These are phyloP conservation scores for Bipolaris bicolor DNA, from an alignment of 2,329 filamentous ascomycete species.

Conservation along the genomic window DNA sequence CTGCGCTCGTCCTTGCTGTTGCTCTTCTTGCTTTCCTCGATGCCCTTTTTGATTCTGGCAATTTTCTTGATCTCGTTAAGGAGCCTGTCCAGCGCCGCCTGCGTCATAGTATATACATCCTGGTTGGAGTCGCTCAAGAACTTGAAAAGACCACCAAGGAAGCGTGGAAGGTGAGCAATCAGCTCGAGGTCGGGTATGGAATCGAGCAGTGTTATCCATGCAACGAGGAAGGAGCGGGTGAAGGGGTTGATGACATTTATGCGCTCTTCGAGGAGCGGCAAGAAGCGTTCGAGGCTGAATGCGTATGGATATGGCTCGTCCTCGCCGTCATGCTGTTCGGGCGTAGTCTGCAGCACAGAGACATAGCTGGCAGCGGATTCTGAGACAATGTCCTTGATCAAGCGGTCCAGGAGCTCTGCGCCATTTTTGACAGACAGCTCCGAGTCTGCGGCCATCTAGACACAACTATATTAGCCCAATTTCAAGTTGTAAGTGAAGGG, in stretches of 20 bases:
- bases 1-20: constrained; percentile 71
- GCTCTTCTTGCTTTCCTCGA: constrained; percentile 80
- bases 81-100: constrained; percentile 86
- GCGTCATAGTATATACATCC: constrained; percentile 94
- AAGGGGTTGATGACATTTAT: constrained; percentile 95
- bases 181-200: constrained; percentile 96
- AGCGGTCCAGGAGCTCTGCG: constrained; percentile 88
- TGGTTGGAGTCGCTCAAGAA: constrained; percentile 90
- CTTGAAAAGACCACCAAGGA: constrained; percentile 84
- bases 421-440: constrained; percentile 98
- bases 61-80: constrained; percentile 94
- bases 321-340: constrained; percentile 52
- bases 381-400: constrained; percentile 95
- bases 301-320: constrained; percentile 55
- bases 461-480: constrained; percentile 27
- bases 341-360: constrained; percentile 75
- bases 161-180: constrained; percentile 89
- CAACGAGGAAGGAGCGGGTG: constrained; percentile 91
- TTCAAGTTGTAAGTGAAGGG: background rate
- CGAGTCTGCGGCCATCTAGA: constrained; percentile 88
- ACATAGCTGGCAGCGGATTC: constrained; percentile 95
- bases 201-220: constrained; percentile 93
- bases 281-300: constrained; percentile 89
- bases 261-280: constrained; percentile 89
- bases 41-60: constrained; percentile 86